Evolutionary conservation across 495 filamentous ascomycete genomes (phyloP), one percentile per base, ranked within the genome.

Genomic region (Cudoniella acicularis): DNA sequence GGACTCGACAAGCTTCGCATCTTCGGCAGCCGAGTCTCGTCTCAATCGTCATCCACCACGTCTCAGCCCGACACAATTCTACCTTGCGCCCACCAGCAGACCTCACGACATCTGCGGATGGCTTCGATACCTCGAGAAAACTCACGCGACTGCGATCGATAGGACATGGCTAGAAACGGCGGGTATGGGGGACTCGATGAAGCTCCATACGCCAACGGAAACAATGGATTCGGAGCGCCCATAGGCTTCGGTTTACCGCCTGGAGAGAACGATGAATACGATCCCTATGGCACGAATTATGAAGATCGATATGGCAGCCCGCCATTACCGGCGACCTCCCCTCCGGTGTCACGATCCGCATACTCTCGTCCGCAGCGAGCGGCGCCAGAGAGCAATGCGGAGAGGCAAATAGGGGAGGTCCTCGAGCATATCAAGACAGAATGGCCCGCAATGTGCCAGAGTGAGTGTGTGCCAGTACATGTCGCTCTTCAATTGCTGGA

Each of bases 401-500:
- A 67, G 40, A 57, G 41, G 56, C 59, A 62, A 43, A 68, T 68
- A 24, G 66, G 62, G 13, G 60, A 56, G 13, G 66, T 64, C 8
- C 60, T 69, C 23, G 57, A 65, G 40, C 60, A 62, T 46, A 96
- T 98, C 63, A 85, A 92, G 68, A 75, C 80, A 49, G 90, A 95
- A 66, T 99, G 93, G 93, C 85, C 87, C 56, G 88, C 92, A 64
- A 94, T 99, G 89, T 86, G 85, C 55, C 81, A 87, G 64, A 85
- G 87, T 49, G 85, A 91, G 63, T 97, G 92, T 69, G 82, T 96
- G 43, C 94, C 94, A 18, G 89, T 98, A 2, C 90, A 97, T 69
- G 83, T 96, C 26, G 92, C 95, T 20, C 77, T 99, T 43, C 90
- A 95, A 74, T 73, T 99, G 67, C 86, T 97, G 77, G 94, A 99